Conservation (phyloP, 345 rosid genomes). For the Brassica napus region Da-Ae NC_063452.1:19468501-19469000, state of each 20-base stretch:
- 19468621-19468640: conserved; percentile 1
- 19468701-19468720: neutral
- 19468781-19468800: neutral
- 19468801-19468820: neutral
- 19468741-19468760: conserved; percentile 17
- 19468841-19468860: neutral
- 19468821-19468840: neutral
- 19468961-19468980: conserved; percentile 1
- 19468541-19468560: neutral
- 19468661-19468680: neutral
- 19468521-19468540: neutral
- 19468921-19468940: neutral
- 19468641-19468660: conserved; percentile 15
- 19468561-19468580: conserved; percentile 3
- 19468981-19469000: conserved; percentile 11
- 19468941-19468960: neutral
- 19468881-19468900: conserved; percentile 21
- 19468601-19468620: neutral
- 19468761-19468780: neutral
- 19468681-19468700: conserved; percentile 10
- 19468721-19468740: conserved; percentile 26
- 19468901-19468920: neutral
- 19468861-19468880: conserved; percentile 18
- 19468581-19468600: neutral
- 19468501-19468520: neutral